Base-by-base conservation (phyloP, 1,284 basidiomycete species). In the Tilletia horrida region DNA sequence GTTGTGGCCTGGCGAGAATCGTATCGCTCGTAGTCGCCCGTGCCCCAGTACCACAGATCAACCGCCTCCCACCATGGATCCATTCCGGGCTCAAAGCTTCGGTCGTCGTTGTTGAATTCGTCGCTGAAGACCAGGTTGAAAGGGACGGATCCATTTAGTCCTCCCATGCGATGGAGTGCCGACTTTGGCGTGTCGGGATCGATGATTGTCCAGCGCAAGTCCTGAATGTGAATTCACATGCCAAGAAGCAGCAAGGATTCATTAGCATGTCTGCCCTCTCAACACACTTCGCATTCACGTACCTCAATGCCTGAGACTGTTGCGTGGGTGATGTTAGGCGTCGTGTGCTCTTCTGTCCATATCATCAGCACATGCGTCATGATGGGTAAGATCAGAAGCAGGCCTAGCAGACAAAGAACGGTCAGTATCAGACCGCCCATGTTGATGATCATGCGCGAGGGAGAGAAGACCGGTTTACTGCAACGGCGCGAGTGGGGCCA, bases 31-130 rank as follows among this genome's bases (percentile, higher is more conserved):
- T 73, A 44, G 42, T 62, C 43, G 23, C 69, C 63, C 1, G 77
- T 79, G 29, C 71, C 72, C 73, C 74, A 77, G 66, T 77, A 77
- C 45, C 73, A 70, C 40, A 80, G 66, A 48, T 80, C 74, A 25
- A 76, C 67, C 11, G 79, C 79, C 21, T 73, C 71, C 78, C 78
- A 81, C 76, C 87, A 79, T 0, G 79, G 79, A 61, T 81, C 78
- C 63, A 80, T 77, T 14, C 77, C 78, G 2, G 76, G 76, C 61
- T 77, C 78, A 52, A 81, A 81, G 42, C 67, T 74, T 14, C 79
- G 65, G 1, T 78, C 78, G 40, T 70, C 68, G 18, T 27, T 48
- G 44, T 81, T 76, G 68, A 81, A 81, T 50, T 81, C 79, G 62
- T 81, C 79, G 59, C 72, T 74, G 35, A 79, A 81, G 9, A 79